Percentiles rank a stretch among this genome's conserved stretches.
phyloP scores from a whole-genome alignment of 257 asterid species.

The Nicotiana sylvestris region DNA sequence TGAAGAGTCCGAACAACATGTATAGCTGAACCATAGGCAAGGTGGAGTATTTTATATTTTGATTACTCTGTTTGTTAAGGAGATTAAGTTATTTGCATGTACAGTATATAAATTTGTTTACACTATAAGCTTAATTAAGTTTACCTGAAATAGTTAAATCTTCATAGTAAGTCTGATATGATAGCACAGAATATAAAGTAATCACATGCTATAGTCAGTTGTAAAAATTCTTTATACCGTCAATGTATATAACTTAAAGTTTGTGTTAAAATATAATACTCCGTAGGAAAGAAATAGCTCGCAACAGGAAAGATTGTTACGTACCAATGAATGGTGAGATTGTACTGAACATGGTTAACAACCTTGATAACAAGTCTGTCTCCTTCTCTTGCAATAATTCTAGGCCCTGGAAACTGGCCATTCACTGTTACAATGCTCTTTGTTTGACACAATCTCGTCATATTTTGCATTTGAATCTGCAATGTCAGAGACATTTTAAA shows the following conservation, averaged over 20 bases:
- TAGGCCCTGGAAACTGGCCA: constrained; percentile 64
- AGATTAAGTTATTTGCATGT: too few species aligned
- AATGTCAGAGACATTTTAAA: not conserved
- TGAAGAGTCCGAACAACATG: too few species aligned
- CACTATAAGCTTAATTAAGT: too few species aligned
- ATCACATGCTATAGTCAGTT: too few species aligned
- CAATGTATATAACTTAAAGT: not conserved
- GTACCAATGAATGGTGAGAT: constrained; percentile 57
- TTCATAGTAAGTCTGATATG: too few species aligned
- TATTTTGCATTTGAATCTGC: constrained; percentile 52
- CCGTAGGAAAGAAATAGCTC: not conserved
- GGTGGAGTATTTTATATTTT: too few species aligned
- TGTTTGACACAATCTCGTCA: constrained; percentile 51
- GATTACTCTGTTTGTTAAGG: too few species aligned
- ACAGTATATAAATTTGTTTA: too few species aligned
- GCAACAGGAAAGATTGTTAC: not conserved
- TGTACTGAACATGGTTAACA: constrained; percentile 52
- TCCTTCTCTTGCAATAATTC: constrained; percentile 61
- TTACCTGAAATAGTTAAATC: too few species aligned
- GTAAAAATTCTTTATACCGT: not conserved
- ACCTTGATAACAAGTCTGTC: constrained; percentile 50
- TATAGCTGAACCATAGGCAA: too few species aligned
- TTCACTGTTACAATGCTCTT: constrained; percentile 61
- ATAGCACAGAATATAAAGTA: too few species aligned
- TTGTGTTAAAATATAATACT: not conserved